Conservation (phyloP, 306 rosid genomes). For the Prunus mira region DNA sequence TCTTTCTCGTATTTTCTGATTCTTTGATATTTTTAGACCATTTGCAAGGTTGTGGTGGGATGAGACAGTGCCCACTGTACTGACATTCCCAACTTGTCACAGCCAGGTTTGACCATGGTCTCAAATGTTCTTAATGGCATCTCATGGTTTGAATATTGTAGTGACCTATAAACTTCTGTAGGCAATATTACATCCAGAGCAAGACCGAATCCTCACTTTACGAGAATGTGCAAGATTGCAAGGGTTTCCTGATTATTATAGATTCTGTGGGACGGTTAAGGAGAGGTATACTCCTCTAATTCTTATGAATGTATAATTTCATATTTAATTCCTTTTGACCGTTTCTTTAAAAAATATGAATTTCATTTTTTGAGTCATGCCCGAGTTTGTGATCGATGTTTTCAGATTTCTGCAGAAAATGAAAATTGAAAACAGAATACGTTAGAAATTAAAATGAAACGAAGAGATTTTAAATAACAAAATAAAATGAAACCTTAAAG, state of each 20-base stretch:
- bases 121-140: conserved; percentile 3
- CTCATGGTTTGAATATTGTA: conserved; percentile 15
- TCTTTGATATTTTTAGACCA: conserved; percentile 43
- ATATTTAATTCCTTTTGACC: background rate
- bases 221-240: conserved; percentile 93
- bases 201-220: conserved; percentile 66
- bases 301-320: background rate
- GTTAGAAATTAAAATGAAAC: too few species aligned
- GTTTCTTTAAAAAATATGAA: too few species aligned
- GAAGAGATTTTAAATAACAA: too few species aligned
- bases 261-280: conserved; percentile 64
- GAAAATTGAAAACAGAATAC: too few species aligned
- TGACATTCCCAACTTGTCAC: conserved; percentile 70
- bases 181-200: conserved; percentile 74
- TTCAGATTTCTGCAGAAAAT: too few species aligned
- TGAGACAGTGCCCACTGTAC: conserved; percentile 85
- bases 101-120: conserved; percentile 51
- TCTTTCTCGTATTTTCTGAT: background rate
- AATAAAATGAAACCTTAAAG: too few species aligned
- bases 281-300: conserved; percentile 45
- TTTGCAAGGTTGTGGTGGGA: conserved; percentile 97
- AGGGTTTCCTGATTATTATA: conserved; percentile 87
- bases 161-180: conserved; percentile 29
- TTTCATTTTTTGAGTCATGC: too few species aligned
- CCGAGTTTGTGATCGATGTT: too few species aligned